Evolutionary conservation across 1,284 basidiomycete genomes (phyloP).

Genomic region (Sporisorium scitamineum): DNA sequence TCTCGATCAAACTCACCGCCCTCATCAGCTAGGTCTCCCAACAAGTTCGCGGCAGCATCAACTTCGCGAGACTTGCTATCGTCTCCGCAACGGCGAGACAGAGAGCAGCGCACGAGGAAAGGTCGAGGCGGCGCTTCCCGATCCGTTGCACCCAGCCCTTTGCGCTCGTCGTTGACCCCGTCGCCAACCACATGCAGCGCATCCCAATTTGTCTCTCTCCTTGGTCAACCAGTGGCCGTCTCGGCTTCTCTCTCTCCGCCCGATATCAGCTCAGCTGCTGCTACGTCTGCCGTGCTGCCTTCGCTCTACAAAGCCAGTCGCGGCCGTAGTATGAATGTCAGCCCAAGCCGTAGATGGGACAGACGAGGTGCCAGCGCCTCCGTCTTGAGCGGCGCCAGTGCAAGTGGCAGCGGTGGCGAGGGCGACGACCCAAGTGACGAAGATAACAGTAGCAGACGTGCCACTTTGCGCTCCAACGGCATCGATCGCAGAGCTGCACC

Average conservation of each 20-base stretch:
- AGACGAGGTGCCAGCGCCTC: conserved; percentile 51
- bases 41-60: not conserved
- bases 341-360: conserved; percentile 54
- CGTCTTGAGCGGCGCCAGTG: conserved; percentile 46
- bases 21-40: not conserved
- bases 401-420: conserved; percentile 47
- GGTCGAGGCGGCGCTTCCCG: conserved; percentile 17
- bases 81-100: not conserved
- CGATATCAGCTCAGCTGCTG: conserved; percentile 22
- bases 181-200: conserved; percentile 32
- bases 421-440: conserved; percentile 32
- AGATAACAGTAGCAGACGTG: not conserved
- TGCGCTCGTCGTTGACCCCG: conserved; percentile 20
- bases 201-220: conserved; percentile 33
- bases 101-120: conserved; percentile 17
- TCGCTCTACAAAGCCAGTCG: conserved; percentile 51
- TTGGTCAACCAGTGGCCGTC: conserved; percentile 30
- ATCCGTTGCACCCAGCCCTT: conserved; percentile 26
- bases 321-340: conserved; percentile 53
- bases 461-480: not conserved
- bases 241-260: conserved; percentile 39
- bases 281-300: conserved; percentile 31
- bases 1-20: not conserved
- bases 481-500: not conserved
- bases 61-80: not conserved